These are phyloP conservation scores for Candida tallmaniae DNA, from an alignment of 805 yeast species.

Conservation along the genomic window DNA sequence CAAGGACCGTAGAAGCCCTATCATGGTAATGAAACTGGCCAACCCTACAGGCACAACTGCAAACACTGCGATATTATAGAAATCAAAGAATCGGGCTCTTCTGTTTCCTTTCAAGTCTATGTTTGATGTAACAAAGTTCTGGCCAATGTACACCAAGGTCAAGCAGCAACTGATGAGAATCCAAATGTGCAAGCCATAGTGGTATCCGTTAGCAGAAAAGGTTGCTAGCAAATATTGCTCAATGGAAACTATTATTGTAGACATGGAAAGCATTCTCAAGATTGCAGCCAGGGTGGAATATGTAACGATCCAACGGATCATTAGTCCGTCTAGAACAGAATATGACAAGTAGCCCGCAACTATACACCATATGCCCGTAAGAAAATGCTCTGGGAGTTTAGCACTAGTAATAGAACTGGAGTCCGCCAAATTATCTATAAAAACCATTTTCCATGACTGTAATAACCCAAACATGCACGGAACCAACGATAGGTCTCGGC, in stretches of 20 bases:
- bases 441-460: conserved; percentile 36
- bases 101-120: conserved; percentile 46
- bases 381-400: conserved; percentile 69
- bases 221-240: conserved; percentile 66
- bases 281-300: conserved; percentile 88
- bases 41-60: conserved; percentile 98
- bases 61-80: conserved; percentile 85
- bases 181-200: conserved; percentile 85
- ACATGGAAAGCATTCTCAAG: conserved; percentile 78
- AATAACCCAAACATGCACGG: conserved; percentile 58
- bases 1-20: conserved; percentile 71
- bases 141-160: conserved; percentile 76
- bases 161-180: conserved; percentile 80
- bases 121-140: conserved; percentile 82
- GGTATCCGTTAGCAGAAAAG: conserved; percentile 61
- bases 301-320: conserved; percentile 91
- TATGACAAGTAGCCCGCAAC: conserved; percentile 84
- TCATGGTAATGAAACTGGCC: conserved; percentile 90
- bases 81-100: conserved; percentile 68
- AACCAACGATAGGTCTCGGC: conserved; percentile 70
- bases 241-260: conserved; percentile 63
- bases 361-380: conserved; percentile 89
- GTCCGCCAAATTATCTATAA: conserved; percentile 14
- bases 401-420: conserved; percentile 46
- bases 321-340: conserved; percentile 80